Conservation (phyloP, 192 early-diverging fungal genomes). For the Backusella morwellensis region DNA sequence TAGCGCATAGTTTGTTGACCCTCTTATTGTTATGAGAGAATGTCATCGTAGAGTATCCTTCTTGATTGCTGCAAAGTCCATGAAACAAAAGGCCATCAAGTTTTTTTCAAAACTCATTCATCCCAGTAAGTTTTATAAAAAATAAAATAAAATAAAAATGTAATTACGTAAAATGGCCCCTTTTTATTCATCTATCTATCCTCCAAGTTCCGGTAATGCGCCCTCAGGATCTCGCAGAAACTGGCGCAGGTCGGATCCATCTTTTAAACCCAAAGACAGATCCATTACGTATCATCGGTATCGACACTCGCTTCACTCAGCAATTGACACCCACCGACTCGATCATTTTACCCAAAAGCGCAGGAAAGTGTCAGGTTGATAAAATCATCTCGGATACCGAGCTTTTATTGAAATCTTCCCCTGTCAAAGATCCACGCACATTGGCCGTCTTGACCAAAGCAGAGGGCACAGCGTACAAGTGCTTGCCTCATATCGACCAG, state of each 20-base stretch:
- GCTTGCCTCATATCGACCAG: constrained; percentile 87
- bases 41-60: constrained; percentile 78
- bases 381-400: constrained; percentile 83
- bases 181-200: too few species aligned
- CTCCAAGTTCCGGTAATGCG: constrained; percentile 79
- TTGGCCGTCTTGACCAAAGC: constrained; percentile 50
- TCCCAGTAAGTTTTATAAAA: constrained; percentile 59
- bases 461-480: constrained; percentile 61
- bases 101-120: constrained; percentile 69
- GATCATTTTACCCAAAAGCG: constrained; percentile 61
- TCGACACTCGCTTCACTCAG: constrained; percentile 65
- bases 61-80: constrained; percentile 82
- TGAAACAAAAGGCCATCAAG: constrained; percentile 84
- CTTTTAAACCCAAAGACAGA: constrained; percentile 62
- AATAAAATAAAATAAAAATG: too few species aligned
- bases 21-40: constrained; percentile 83
- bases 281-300: constrained; percentile 67
- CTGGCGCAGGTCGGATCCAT: constrained; percentile 69
- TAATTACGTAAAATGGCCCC: too few species aligned
- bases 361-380: constrained; percentile 62
- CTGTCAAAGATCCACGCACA: constrained; percentile 69
- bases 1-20: constrained; percentile 85
- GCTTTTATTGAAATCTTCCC: constrained; percentile 60
- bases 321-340: constrained; percentile 61
- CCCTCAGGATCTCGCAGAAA: constrained; percentile 84